phyloP scores from a whole-genome alignment of 192 early-diverging fungal species.

The Coemansia sp. region DNA sequence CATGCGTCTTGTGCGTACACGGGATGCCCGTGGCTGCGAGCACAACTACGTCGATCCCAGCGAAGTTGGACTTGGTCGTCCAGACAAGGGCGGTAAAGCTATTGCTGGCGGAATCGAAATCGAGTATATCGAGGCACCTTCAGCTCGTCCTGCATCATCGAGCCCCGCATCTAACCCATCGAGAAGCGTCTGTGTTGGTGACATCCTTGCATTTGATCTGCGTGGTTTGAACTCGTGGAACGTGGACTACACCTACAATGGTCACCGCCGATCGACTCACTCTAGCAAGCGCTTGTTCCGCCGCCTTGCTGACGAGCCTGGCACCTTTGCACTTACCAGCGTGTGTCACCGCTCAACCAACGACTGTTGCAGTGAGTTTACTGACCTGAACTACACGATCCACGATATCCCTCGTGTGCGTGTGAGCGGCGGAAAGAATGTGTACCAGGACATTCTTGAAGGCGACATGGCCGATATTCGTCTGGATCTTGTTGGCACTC shows the following conservation, averaged over 20 bases:
- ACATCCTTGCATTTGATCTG: conserved; percentile 62
- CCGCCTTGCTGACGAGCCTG: conserved; percentile 57
- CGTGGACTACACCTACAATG: conserved; percentile 54
- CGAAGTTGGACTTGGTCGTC: conserved; percentile 20
- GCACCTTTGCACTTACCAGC: conserved; percentile 54
- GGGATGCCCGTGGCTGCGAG: conserved; percentile 50
- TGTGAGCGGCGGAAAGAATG: conserved; percentile 62
- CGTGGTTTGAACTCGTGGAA: conserved; percentile 66
- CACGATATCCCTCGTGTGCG: conserved; percentile 59
- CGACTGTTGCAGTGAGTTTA: conserved; percentile 59
- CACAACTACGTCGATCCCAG: conserved; percentile 29
- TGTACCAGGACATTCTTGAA: conserved; percentile 65
- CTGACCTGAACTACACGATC: conserved; percentile 51
- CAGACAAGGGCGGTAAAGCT: conserved; percentile 11
- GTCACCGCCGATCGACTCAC: conserved; percentile 13
- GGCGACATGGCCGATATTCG: conserved; percentile 56
- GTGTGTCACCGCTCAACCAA: conserved; percentile 60
- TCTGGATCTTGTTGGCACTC: conserved; percentile 60
- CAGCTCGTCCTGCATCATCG: conserved; percentile 32
- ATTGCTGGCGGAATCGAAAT: conserved; percentile 48
- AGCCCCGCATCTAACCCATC: conserved; percentile 31
- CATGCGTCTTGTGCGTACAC: conserved; percentile 37
- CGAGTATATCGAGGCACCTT: conserved; percentile 52
- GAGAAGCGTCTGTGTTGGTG: conserved; percentile 61
- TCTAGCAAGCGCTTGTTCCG: conserved; percentile 58